phyloP scores from a whole-genome alignment of 2,329 filamentous ascomycete species.

The Hypocreales sp. region DNA sequence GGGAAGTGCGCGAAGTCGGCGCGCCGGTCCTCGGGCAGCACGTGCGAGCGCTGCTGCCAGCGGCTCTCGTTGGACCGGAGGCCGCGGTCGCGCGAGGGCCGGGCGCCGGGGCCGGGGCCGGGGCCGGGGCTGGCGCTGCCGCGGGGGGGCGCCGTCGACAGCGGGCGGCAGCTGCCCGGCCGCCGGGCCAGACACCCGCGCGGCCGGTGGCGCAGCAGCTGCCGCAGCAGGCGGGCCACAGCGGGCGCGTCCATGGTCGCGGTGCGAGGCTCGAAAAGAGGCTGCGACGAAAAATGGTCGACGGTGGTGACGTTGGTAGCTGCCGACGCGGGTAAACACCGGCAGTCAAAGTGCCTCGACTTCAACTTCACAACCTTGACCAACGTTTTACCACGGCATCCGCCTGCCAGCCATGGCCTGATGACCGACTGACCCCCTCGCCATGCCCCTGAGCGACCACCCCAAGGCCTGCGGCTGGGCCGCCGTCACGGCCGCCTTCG shows the following conservation, averaged over 20 bases:
- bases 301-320: neutral
- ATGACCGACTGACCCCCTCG: no score
- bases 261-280: neutral
- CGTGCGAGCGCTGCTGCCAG: conserved; percentile 74
- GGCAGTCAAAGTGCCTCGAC: neutral
- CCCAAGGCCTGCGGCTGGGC: conserved; percentile 47
- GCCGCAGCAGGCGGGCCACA: conserved; percentile 64
- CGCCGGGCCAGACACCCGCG: conserved; percentile 15
- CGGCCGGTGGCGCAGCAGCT: conserved; percentile 57
- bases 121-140: no score
- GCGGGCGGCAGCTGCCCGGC: no score
- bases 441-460: conserved; percentile 46
- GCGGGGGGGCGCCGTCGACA: neutral
- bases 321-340: neutral
- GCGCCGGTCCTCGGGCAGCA: conserved; percentile 60
- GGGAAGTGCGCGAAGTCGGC: conserved; percentile 74
- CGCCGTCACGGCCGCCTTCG: conserved; percentile 56
- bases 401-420: no score
- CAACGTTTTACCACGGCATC: no score
- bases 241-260: conserved; percentile 64
- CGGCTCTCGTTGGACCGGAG: conserved; percentile 44
- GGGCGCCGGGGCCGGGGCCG: no score
- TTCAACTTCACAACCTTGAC: no score
- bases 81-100: conserved; percentile 19
- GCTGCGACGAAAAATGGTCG: neutral